Conservation (phyloP, 257 asterid genomes). For the Osmanthus fragrans region DNA sequence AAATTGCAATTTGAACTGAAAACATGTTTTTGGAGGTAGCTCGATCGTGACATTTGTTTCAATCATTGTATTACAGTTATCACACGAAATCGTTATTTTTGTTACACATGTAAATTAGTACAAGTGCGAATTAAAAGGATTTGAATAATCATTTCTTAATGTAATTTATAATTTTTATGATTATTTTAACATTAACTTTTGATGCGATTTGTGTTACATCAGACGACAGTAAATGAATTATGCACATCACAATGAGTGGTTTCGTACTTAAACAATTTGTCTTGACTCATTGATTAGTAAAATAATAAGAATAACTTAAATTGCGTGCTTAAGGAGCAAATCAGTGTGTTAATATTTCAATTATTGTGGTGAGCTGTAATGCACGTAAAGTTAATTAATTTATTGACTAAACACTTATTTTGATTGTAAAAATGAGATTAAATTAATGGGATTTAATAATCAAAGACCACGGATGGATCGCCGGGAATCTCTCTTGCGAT, state of each 20-base stretch:
- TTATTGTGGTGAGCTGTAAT: background rate
- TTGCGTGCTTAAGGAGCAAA: background rate
- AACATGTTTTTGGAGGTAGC: too few species aligned
- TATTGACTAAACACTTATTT: background rate
- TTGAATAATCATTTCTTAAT: too few species aligned
- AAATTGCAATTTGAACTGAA: too few species aligned
- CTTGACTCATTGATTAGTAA: background rate
- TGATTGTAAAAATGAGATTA: background rate
- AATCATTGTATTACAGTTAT: too few species aligned
- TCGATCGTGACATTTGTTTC: too few species aligned
- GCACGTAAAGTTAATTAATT: constrained; percentile 1
- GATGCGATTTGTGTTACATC: too few species aligned
- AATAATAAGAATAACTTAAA: background rate
- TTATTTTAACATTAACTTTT: too few species aligned
- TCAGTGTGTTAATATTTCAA: background rate
- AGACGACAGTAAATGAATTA: background rate
- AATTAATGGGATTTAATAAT: background rate
- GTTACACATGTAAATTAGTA: too few species aligned
- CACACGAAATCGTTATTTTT: too few species aligned
- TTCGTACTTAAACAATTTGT: background rate
- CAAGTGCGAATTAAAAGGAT: too few species aligned
- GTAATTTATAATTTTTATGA: too few species aligned
- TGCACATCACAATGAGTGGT: background rate
- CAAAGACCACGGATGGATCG: constrained; percentile 1
- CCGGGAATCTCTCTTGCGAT: constrained; percentile 2